These are phyloP conservation scores for Cladosporium sp. DNA, from an alignment of 2,329 filamentous ascomycete species.

Conservation along the genomic window DNA sequence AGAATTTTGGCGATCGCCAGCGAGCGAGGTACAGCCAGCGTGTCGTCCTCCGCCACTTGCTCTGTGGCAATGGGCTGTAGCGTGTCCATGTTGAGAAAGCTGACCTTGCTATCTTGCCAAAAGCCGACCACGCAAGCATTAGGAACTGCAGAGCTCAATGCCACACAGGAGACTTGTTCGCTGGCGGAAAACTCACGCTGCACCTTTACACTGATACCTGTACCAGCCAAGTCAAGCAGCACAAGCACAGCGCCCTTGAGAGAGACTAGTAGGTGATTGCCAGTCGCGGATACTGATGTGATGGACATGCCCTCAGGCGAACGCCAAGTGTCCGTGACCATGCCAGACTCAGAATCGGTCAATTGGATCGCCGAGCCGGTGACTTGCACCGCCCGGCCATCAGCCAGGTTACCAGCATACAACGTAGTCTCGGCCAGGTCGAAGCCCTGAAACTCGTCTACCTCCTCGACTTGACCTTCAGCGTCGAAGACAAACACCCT, in stretches of 20 bases:
- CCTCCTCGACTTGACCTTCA: conserved; percentile 78
- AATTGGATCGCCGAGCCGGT: conserved; percentile 62
- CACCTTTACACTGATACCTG: conserved; percentile 54
- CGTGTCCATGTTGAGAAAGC: conserved; percentile 65
- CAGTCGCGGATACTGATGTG: conserved; percentile 73
- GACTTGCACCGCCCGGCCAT: conserved; percentile 68
- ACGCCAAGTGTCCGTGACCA: conserved; percentile 57
- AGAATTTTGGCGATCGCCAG: conserved; percentile 77
- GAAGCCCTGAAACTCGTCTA: conserved; percentile 71
- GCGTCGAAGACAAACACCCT: conserved; percentile 72
- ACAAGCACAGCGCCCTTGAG: conserved; percentile 70
- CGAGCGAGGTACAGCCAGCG: conserved; percentile 76
- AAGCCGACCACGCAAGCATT: conserved; percentile 77
- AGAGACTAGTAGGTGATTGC: conserved; percentile 66
- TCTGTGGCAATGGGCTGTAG: conserved; percentile 64
- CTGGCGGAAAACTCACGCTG: conserved; percentile 59
- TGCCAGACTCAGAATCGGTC: conserved; percentile 53
- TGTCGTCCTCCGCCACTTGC: conserved; percentile 52
- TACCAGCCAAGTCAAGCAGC: conserved; percentile 58
- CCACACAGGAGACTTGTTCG: conserved; percentile 82
- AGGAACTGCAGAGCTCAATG: conserved; percentile 61
- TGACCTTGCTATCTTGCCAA: conserved; percentile 78
- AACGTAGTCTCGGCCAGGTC: conserved; percentile 68
- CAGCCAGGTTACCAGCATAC: conserved; percentile 59
- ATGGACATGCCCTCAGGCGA: conserved; percentile 53